Base-by-base conservation (phyloP, 352 stramenopile species). In the Phytophthora citrophthora region DNA sequence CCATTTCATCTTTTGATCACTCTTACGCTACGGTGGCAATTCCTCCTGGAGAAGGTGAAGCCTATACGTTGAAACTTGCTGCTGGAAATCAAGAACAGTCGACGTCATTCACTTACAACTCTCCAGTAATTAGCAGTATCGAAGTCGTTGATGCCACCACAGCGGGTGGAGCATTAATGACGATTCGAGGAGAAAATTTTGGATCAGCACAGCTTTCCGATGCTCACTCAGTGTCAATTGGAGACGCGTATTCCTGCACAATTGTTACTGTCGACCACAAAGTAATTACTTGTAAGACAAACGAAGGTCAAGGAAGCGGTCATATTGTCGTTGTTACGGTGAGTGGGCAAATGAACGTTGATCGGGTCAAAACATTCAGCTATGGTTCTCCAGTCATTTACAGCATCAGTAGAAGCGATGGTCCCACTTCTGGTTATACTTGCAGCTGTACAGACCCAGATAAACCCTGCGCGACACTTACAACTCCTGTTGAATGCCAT, bases 341-440 rank as follows among this genome's bases (percentile, higher is more conserved):
- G 10, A 81, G 63, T 53, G 74, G 56, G 15, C 80, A 88, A 66
- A 7, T 20, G 3, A 73, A 63, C 8, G 55, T 50, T 8, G 52
- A 67, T 20, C 49, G 46, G 47, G 63, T 46, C 29, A 50, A 39
- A 3, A 78, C 26, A 7, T 86, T 88, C 32, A 77, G 58, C 24
- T 89, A 88, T 39, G 71, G 71, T 16, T 40, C 71, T 29, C 80
- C 80, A 2, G 41, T 83, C 9, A 65, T 86, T 13, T 68, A 62
- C 29, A 67, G 39, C 10, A 68, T 89, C 38, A 89, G 73, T 54
- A 60, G 58, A 24, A 60, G 27, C 6, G 58, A 79, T 16, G 77
- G 73, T n/a, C 76, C 80, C 2, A 89, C 77, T 0, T 68, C 77
- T 32, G 80, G 80, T 2, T 88, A 88, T 38, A 70, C 77, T 26